These are phyloP conservation scores for Carex arenaria DNA, from an alignment of 202 grass and related monocot species.

Conservation along the genomic window DNA sequence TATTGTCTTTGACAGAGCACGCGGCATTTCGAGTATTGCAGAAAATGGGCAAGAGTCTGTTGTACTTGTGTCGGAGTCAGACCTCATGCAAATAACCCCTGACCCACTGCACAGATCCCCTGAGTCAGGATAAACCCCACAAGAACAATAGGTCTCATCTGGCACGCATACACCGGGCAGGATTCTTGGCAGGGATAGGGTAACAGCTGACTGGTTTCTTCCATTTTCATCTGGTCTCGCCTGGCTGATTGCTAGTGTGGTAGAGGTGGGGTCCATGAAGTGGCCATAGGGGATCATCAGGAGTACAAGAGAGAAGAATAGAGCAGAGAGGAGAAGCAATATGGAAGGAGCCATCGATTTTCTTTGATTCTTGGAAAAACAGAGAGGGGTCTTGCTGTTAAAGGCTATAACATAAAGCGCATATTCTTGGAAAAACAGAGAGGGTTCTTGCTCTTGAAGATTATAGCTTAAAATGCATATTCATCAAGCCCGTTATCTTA, in stretches of 20 bases:
- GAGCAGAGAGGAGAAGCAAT: neutral
- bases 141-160: too few relatives aligned
- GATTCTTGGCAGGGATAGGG: neutral
- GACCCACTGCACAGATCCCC: too few relatives aligned
- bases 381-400: neutral
- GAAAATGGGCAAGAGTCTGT: too few relatives aligned
- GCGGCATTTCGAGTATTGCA: neutral
- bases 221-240: too few relatives aligned
- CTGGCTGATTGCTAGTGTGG: neutral
- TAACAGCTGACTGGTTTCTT: neutral
- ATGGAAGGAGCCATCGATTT: neutral
- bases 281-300: neutral
- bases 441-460: neutral
- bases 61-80: too few relatives aligned
- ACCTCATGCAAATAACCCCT: too few relatives aligned
- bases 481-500: too few relatives aligned
- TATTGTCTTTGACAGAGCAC: neutral
- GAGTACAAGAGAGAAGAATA: neutral
- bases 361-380: constrained; percentile 3
- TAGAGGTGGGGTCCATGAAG: neutral
- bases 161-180: neutral
- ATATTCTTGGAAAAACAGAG: constrained; percentile 4
- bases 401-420: too few relatives aligned
- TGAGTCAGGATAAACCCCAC: too few relatives aligned
- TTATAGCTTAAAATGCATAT: too few relatives aligned